Evolutionary conservation across 2,329 filamentous ascomycete genomes (phyloP).

Genomic region (Diatrype stigma): DNA sequence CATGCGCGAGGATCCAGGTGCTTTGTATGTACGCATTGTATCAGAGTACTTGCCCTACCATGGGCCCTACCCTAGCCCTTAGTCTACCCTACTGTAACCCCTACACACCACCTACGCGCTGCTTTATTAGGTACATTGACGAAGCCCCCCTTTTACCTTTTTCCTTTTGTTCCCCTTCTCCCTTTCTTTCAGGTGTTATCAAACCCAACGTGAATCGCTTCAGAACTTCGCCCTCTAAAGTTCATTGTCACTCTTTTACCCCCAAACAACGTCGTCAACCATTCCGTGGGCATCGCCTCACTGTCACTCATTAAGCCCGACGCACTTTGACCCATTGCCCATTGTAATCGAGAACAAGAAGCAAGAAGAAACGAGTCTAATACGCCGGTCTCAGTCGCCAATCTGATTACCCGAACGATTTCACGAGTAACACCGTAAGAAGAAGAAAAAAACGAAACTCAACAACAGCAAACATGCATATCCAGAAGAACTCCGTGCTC

Average conservation of each 20-base stretch:
- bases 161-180: neutral
- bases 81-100: too few species aligned
- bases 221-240: too few species aligned
- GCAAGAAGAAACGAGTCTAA: too few species aligned
- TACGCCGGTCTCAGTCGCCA: too few species aligned
- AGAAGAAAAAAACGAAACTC: neutral
- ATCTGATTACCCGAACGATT: too few species aligned
- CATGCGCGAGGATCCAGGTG: too few species aligned
- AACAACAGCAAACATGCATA: neutral
- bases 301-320: neutral
- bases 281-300: neutral
- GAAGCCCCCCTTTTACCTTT: neutral
- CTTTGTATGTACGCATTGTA: too few species aligned
- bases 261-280: neutral
- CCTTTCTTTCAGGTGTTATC: neutral
- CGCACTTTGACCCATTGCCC: neutral
- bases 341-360: neutral
- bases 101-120: too few species aligned
- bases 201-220: neutral
- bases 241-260: neutral
- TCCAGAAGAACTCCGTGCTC: neutral
- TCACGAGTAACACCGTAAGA: too few species aligned
- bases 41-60: too few species aligned
- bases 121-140: neutral
- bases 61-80: too few species aligned